These are phyloP conservation scores for Zizania palustris DNA, from an alignment of 202 grass and related monocot species.

Conservation along the genomic window DNA sequence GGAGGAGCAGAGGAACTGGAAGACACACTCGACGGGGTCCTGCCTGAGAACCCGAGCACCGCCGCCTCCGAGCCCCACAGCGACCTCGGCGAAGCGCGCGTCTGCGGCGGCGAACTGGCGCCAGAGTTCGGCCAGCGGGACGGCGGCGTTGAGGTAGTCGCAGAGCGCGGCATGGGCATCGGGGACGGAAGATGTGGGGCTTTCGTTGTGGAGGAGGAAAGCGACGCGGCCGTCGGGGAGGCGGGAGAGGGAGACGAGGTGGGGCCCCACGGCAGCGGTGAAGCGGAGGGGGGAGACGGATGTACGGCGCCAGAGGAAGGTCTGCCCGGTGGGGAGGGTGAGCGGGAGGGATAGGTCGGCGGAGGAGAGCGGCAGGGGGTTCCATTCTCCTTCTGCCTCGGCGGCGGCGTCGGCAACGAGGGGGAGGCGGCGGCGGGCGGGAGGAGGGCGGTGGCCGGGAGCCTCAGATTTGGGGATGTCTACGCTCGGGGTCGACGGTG, in stretches of 20 bases:
- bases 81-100: conserved; percentile 66
- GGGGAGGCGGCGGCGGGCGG: conserved; percentile 47
- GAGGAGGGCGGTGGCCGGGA: conserved; percentile 19
- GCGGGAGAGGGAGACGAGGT: conserved; percentile 84
- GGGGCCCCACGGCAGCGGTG: conserved; percentile 74
- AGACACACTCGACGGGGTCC: conserved; percentile 85
- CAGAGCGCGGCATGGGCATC: conserved; percentile 50
- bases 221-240: conserved; percentile 57
- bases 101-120: conserved; percentile 60
- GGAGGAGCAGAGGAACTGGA: conserved; percentile 98
- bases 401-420: neutral
- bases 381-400: conserved; percentile 54
- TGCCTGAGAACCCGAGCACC: conserved; percentile 82
- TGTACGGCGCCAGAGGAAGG: conserved; percentile 86
- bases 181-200: conserved; percentile 7
- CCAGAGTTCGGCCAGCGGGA: conserved; percentile 86
- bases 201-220: conserved; percentile 63
- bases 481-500: neutral
- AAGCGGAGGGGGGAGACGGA: conserved; percentile 52
- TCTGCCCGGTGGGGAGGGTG: conserved; percentile 78
- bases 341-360: conserved; percentile 75
- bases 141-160: conserved; percentile 70
- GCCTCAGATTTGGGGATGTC: conserved; percentile 14
- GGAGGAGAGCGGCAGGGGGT: conserved; percentile 56
- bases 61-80: conserved; percentile 50